Evolutionary conservation across 2,329 filamentous ascomycete species (phyloP).

Genomic region (Paracorniculantispora psalliotae): DNA sequence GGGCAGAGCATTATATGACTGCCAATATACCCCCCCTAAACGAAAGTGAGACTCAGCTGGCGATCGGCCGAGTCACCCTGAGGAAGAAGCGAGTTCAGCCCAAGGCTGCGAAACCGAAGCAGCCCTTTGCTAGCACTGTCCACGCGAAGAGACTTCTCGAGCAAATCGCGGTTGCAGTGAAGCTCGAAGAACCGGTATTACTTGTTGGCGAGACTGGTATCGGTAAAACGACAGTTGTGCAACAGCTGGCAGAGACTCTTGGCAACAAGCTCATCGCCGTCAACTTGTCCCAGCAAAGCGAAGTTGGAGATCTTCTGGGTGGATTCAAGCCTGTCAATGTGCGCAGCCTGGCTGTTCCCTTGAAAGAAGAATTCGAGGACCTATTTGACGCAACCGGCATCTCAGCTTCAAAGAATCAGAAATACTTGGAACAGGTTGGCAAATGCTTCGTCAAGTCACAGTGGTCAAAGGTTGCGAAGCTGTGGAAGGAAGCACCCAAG

Average conservation of each 20-base stretch:
- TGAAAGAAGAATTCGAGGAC: slow-evolving; percentile 91
- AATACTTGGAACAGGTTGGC: slow-evolving; percentile 74
- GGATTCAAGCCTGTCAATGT: slow-evolving; percentile 96
- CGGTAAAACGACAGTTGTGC: slow-evolving; percentile 93
- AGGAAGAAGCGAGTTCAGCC: slow-evolving; percentile 50
- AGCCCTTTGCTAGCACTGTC: slow-evolving; percentile 81
- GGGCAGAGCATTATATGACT: slow-evolving; percentile 70
- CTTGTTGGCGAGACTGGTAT: slow-evolving; percentile 99
- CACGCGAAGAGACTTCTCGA: slow-evolving; percentile 83
- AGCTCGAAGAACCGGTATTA: slow-evolving; percentile 80
- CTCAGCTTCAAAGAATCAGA: slow-evolving; percentile 79
- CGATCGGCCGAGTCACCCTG: slow-evolving; percentile 62
- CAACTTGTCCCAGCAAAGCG: slow-evolving; percentile 96
- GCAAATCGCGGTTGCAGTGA: slow-evolving; percentile 77
- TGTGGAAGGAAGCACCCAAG: slow-evolving; percentile 84
- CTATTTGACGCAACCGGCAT: slow-evolving; percentile 82
- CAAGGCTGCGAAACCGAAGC: slow-evolving; percentile 46
- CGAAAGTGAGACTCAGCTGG: slow-evolving; percentile 52
- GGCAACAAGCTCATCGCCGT: slow-evolving; percentile 86
- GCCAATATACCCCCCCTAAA: slow-evolving; percentile 68
- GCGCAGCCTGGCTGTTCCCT: slow-evolving; percentile 76
- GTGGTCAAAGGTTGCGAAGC: slow-evolving; percentile 78
- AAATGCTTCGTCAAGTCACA: slow-evolving; percentile 77
- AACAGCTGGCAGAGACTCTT: slow-evolving; percentile 80
- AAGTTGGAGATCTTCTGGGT: slow-evolving; percentile 90